phyloP scores from a whole-genome alignment of 768 basidiomycete genomes.

The Russula brevipes region DNA sequence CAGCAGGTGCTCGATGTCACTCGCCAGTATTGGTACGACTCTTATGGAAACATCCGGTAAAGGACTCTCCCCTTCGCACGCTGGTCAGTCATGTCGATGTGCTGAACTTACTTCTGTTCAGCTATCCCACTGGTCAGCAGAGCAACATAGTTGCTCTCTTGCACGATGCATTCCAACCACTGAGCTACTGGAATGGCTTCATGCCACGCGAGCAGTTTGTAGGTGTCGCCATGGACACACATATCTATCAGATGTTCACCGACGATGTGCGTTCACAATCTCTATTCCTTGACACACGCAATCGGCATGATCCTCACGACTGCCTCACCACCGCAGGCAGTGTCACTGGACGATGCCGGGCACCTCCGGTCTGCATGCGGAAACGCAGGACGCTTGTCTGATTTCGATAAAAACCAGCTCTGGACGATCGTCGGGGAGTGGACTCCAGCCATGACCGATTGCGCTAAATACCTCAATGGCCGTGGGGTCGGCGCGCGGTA shows the following conservation, averaged over 20 bases:
- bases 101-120: conserved; percentile 18
- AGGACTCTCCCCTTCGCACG: neutral
- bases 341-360: conserved; percentile 42
- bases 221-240: conserved; percentile 76
- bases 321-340: conserved; percentile 34
- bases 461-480: conserved; percentile 80
- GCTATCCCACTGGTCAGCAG: conserved; percentile 32
- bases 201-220: conserved; percentile 45
- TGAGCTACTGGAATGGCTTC: conserved; percentile 65
- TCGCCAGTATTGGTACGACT: conserved; percentile 65
- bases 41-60: conserved; percentile 69
- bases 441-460: conserved; percentile 72
- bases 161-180: conserved; percentile 74
- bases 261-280: conserved; percentile 36
- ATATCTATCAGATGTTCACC: conserved; percentile 74
- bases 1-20: conserved; percentile 45
- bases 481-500: conserved; percentile 62
- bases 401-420: conserved; percentile 43
- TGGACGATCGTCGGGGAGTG: conserved; percentile 92
- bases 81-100: conserved; percentile 14
- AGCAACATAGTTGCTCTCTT: conserved; percentile 61
- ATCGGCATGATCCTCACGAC: neutral
- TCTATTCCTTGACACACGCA: neutral
- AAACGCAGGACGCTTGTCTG: conserved; percentile 40
- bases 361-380: conserved; percentile 61